These are phyloP conservation scores for Phytophthora citrophthora DNA, from an alignment of 352 stramenopile species.

Conservation along the genomic window DNA sequence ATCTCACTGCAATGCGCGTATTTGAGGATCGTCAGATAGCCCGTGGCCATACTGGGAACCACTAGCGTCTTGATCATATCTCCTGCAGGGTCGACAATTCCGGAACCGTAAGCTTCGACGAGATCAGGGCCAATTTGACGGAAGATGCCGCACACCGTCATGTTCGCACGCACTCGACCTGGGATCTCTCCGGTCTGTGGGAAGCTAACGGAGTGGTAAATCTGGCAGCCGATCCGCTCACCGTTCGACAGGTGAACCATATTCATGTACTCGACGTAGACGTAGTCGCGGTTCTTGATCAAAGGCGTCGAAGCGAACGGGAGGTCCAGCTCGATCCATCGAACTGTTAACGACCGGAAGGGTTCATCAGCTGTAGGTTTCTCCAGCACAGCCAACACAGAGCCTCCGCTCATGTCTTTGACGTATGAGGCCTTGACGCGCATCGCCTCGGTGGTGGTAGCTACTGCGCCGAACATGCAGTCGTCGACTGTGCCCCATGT, in stretches of 20 bases:
- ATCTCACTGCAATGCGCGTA: constrained; percentile 41
- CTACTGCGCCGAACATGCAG: constrained; percentile 40
- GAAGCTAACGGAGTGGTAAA: constrained; percentile 60
- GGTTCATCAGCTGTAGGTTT: constrained; percentile 48
- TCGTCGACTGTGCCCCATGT: constrained; percentile 39
- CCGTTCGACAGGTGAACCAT: constrained; percentile 38
- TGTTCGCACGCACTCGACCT: constrained; percentile 39
- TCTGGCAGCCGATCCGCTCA: constrained; percentile 50
- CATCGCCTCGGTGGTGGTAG: constrained; percentile 41
- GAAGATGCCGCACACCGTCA: constrained; percentile 59
- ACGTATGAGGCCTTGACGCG: constrained; percentile 48
- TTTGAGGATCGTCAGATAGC: constrained; percentile 29
- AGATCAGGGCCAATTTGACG: constrained; percentile 44
- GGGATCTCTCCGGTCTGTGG: constrained; percentile 38
- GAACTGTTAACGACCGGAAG: constrained; percentile 41
- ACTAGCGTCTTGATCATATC: constrained; percentile 37
- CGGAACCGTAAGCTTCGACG: constrained; percentile 49
- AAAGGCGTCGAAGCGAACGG: constrained; percentile 26
- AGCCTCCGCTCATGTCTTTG: constrained; percentile 45
- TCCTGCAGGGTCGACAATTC: constrained; percentile 34
- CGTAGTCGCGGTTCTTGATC: constrained; percentile 47
- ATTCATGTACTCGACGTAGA: constrained; percentile 55
- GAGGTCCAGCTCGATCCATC: constrained; percentile 39
- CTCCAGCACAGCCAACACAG: constrained; percentile 45
- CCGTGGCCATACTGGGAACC: constrained; percentile 22